These are phyloP conservation scores for Pyrenula massariospora DNA, from an alignment of 495 filamentous ascomycete genomes.

Conservation along the genomic window DNA sequence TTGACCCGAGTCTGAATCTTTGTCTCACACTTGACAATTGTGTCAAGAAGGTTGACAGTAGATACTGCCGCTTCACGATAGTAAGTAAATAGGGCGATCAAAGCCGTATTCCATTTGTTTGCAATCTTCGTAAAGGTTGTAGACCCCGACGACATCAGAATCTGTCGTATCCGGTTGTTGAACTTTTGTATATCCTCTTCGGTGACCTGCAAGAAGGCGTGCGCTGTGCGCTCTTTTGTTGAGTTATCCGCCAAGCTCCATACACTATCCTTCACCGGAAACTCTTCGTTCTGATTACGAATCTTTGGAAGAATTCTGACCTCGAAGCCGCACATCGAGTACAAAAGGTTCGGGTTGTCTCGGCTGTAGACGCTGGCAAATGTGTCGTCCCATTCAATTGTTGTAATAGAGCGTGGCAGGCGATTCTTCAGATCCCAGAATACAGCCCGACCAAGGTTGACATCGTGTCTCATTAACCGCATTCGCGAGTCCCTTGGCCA, in stretches of 20 bases:
- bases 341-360: constrained; percentile 94
- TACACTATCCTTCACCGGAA: constrained; percentile 92
- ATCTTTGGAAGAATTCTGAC: constrained; percentile 95
- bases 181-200: constrained; percentile 99
- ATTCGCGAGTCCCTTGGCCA: constrained; percentile 97
- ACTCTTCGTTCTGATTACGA: constrained; percentile 90
- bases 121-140: constrained; percentile 99
- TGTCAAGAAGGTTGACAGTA: constrained; percentile 89
- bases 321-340: constrained; percentile 98
- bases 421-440: constrained; percentile 99
- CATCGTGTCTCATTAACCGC: constrained; percentile 98
- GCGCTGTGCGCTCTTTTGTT: constrained; percentile 91
- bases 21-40: constrained; percentile 98
- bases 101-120: constrained; percentile 98
- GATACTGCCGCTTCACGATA: constrained; percentile 98
- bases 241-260: constrained; percentile 96
- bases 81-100: constrained; percentile 99
- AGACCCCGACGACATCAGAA: constrained; percentile 96
- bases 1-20: constrained; percentile 99
- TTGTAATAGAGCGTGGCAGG: constrained; percentile 85
- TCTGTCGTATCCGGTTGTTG: constrained; percentile 97
- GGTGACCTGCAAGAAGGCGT: constrained; percentile 96
- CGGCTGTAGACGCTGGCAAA: constrained; percentile 98
- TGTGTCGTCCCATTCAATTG: constrained; percentile 98
- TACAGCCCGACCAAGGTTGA: constrained; percentile 93